A percentile compares a stretch with the other conserved stretches of the same genome.
Evolutionary conservation across 306 rosid species (phyloP).

Genomic region (Vigna trinervia): DNA sequence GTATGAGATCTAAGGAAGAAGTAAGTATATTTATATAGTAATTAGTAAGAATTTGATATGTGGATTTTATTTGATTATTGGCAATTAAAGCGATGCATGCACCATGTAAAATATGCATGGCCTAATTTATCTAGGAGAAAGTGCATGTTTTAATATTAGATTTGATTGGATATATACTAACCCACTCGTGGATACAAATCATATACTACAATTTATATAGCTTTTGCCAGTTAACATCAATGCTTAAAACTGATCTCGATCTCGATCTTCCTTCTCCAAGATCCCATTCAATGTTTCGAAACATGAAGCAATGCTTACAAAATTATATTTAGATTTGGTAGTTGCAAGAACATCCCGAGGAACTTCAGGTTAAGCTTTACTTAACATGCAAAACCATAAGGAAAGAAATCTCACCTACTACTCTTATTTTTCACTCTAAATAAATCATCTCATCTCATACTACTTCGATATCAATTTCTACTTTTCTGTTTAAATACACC

Average conservation of each 20-base stretch:
- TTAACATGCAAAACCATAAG: slow-evolving; percentile 20
- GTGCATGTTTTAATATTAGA: slow-evolving; percentile 44
- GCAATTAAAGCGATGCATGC: slow-evolving; percentile 39
- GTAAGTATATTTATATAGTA: no score
- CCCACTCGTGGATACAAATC: slow-evolving; percentile 51
- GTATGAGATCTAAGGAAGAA: no score
- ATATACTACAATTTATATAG: slow-evolving; percentile 23
- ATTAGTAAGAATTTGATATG: no score
- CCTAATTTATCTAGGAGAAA: slow-evolving; percentile 37
- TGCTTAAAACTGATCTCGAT: slow-evolving; percentile 40
- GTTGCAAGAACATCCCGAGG: slow-evolving; percentile 44
- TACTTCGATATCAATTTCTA: no score
- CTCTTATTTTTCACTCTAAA: no score
- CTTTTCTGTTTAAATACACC: no score
- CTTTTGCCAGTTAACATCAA: slow-evolving; percentile 33
- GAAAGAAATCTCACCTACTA: background rate
- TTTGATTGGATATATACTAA: slow-evolving; percentile 47
- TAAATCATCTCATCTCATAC: no score
- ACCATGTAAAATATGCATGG: slow-evolving; percentile 21
- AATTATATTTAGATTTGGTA: slow-evolving; percentile 41
- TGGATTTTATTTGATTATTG: no score
- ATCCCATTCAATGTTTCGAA: slow-evolving; percentile 55
- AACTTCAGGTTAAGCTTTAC: slow-evolving; percentile 22
- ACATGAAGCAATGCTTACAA: slow-evolving; percentile 53
- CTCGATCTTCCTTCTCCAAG: slow-evolving; percentile 35